Conservation (phyloP, 306 rosid species). For the Sicyos edulis region DNA sequence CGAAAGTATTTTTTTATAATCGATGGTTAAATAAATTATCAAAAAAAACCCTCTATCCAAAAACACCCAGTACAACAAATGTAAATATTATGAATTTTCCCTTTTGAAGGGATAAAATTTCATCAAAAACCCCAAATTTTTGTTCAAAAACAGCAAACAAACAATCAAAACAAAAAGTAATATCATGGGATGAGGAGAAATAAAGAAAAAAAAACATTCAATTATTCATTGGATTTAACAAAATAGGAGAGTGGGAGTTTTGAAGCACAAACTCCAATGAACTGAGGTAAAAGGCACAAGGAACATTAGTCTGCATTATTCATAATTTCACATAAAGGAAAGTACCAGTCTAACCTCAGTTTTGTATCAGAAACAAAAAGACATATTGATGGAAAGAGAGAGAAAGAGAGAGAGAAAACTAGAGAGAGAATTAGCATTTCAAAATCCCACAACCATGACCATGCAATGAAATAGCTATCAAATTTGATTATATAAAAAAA, state of each 20-base stretch:
- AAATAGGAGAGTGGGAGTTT: background rate
- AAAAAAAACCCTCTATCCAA: too few relatives aligned
- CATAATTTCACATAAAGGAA: slow-evolving; percentile 11
- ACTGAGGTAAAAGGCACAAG: slow-evolving; percentile 49
- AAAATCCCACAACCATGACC: slow-evolving; percentile 3
- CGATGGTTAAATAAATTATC: too few relatives aligned
- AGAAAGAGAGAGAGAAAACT: slow-evolving; percentile 3
- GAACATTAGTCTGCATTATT: slow-evolving; percentile 68
- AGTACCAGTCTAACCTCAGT: slow-evolving; percentile 8
- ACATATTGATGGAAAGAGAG: background rate
- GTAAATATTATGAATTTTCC: background rate
- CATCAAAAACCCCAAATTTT: background rate
- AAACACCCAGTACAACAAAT: background rate
- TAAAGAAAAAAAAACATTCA: background rate
- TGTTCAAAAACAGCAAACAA: background rate
- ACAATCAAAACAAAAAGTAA: background rate
- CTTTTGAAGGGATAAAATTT: background rate
- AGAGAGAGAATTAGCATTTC: slow-evolving; percentile 15
- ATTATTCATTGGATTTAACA: background rate
- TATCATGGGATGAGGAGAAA: background rate
- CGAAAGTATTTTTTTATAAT: too few relatives aligned
- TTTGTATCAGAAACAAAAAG: background rate
- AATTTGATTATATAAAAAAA: background rate
- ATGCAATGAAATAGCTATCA: slow-evolving; percentile 15
- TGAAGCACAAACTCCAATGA: slow-evolving; percentile 68